A percentile compares a stretch with the other conserved stretches of the same genome.
These are phyloP conservation scores for Chenopodium formosanum DNA, from an alignment of 148 eudicot genomes.

Conservation along the genomic window DNA sequence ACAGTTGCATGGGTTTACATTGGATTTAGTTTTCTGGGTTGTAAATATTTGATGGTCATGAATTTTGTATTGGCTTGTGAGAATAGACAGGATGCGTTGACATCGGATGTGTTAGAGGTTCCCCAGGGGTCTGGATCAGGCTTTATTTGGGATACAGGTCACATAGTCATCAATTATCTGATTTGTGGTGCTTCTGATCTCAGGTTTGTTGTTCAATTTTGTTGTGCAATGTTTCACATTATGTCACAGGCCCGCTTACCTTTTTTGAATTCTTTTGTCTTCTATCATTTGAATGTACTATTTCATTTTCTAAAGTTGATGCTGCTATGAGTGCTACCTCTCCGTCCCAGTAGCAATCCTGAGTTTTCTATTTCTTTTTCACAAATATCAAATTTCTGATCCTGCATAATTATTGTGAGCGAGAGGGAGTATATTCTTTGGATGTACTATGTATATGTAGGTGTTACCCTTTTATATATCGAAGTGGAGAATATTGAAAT, in stretches of 20 bases:
- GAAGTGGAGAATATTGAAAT: not conserved
- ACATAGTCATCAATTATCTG: conserved; percentile 88
- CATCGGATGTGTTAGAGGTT: conserved; percentile 90
- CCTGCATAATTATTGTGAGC: not conserved
- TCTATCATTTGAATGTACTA: not conserved
- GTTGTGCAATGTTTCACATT: not conserved
- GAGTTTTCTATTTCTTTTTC: too few relatives aligned
- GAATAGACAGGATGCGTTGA: conserved; percentile 89
- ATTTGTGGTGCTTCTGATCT: conserved; percentile 98
- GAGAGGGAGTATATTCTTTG: not conserved
- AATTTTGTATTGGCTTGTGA: conserved; percentile 22
- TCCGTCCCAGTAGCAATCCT: not conserved
- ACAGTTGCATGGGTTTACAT: not conserved
- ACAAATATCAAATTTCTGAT: too few relatives aligned
- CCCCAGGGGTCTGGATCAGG: conserved; percentile 99
- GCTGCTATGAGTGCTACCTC: not conserved
- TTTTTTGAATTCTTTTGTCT: not conserved
- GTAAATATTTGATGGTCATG: conserved; percentile 7
- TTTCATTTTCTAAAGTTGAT: not conserved
- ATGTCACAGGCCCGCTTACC: not conserved
- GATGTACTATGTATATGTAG: not conserved
- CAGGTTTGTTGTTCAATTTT: conserved; percentile 45
- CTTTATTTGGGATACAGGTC: conserved; percentile 90
- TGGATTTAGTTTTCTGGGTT: not conserved
- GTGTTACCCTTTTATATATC: not conserved